These are phyloP conservation scores for Quercus phellos DNA, from an alignment of 331 rosid genomes.

Conservation along the genomic window DNA sequence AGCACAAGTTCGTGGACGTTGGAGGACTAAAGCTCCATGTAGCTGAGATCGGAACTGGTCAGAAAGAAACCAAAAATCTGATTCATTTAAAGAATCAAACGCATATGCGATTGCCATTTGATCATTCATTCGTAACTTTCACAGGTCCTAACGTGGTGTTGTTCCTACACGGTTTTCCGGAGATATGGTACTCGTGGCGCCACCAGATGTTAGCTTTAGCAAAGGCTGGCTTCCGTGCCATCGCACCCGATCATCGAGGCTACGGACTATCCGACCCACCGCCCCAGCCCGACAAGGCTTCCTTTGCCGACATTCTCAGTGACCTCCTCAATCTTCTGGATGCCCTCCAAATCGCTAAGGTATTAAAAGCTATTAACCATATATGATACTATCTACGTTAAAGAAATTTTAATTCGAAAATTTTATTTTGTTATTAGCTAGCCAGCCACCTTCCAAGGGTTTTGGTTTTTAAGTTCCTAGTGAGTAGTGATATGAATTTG, in stretches of 20 bases:
- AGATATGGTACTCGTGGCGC: conserved; percentile 95
- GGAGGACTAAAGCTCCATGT: conserved; percentile 62
- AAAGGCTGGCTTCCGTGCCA: conserved; percentile 54
- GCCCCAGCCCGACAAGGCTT: conserved; percentile 32
- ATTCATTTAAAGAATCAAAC: neutral
- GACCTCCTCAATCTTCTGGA: conserved; percentile 59
- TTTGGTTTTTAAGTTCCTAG: no score
- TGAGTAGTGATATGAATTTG: no score
- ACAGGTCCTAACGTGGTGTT: conserved; percentile 58
- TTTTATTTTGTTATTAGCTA: no score
- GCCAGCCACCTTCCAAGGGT: no score
- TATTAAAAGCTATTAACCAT: neutral
- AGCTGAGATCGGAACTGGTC: conserved; percentile 62
- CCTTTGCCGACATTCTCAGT: conserved; percentile 23
- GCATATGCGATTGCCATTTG: neutral
- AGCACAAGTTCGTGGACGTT: conserved; percentile 49
- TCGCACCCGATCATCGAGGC: conserved; percentile 67
- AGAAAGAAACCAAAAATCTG: neutral
- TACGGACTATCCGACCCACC: conserved; percentile 72
- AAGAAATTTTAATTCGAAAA: no score
- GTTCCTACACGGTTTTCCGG: conserved; percentile 75
- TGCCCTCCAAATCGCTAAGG: conserved; percentile 50
- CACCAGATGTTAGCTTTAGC: conserved; percentile 72
- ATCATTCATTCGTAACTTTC: neutral
- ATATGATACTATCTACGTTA: no score